phyloP scores from a whole-genome alignment of 1,139 yeast species.

The Nakaseomyces uthaithaninus region DNA sequence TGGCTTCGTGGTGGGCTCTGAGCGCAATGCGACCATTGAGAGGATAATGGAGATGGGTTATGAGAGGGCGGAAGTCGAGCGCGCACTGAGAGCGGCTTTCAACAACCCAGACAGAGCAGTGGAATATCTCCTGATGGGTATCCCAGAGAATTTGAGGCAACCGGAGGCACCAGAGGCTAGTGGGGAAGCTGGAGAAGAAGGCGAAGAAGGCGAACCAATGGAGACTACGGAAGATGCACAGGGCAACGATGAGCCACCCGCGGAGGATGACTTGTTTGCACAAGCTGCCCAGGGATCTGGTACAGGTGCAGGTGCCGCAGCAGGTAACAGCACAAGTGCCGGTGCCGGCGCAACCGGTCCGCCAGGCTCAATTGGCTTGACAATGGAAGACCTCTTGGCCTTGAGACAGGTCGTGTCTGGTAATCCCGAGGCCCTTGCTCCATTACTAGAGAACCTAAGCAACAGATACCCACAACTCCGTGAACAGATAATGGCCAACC shows the following conservation, averaged over 20 bases:
- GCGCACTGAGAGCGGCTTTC: slow-evolving; percentile 90
- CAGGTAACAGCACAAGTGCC: slow-evolving; percentile 22
- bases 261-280: slow-evolving; percentile 53
- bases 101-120: slow-evolving; percentile 98
- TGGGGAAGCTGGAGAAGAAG: slow-evolving; percentile 11
- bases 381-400: slow-evolving; percentile 47
- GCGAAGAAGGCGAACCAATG: slow-evolving; percentile 12
- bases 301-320: slow-evolving; percentile 20
- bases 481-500: slow-evolving; percentile 71
- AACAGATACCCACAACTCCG: slow-evolving; percentile 83
- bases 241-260: slow-evolving; percentile 16
- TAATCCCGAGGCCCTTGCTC: slow-evolving; percentile 84
- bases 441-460: slow-evolving; percentile 73
- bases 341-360: slow-evolving; percentile 23
- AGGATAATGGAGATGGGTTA: slow-evolving; percentile 96
- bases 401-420: slow-evolving; percentile 73
- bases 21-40: slow-evolving; percentile 40
- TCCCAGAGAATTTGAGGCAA: slow-evolving; percentile 57
- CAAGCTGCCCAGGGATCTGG: slow-evolving; percentile 61
- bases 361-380: slow-evolving; percentile 32
- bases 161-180: slow-evolving; percentile 16
- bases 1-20: slow-evolving; percentile 29
- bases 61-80: slow-evolving; percentile 77
- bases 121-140: slow-evolving; percentile 83
- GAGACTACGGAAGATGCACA: slow-evolving; percentile 16